These are phyloP conservation scores for Persicaria tinctoria DNA, from an alignment of 148 eudicot species.

Conservation along the genomic window DNA sequence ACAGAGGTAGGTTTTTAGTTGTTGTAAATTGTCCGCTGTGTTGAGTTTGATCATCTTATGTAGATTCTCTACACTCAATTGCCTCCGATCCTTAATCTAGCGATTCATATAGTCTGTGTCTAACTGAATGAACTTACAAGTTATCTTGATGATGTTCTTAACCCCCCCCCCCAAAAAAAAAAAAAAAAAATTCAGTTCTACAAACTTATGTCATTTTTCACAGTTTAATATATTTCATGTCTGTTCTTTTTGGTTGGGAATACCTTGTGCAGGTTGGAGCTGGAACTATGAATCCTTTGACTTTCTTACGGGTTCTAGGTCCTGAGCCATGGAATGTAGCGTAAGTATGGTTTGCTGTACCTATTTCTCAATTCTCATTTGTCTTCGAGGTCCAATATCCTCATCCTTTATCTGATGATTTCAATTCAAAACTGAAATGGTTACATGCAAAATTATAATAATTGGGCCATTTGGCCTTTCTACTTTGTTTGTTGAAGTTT, in stretches of 20 bases:
- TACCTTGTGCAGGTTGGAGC: conserved; percentile 82
- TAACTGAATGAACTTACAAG: background rate
- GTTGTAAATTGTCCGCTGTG: background rate
- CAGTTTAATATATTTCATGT: background rate
- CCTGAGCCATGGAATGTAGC: conserved; percentile 99
- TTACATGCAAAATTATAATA: background rate
- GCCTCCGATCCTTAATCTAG: background rate
- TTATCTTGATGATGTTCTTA: background rate
- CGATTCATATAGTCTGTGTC: background rate
- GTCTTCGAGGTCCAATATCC: background rate
- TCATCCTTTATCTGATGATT: background rate
- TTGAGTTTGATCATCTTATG: background rate
- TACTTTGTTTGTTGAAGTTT: background rate
- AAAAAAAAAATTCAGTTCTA: background rate
- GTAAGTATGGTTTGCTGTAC: conserved; percentile 48
- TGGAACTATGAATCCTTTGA: conserved; percentile 99
- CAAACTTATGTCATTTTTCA: background rate
- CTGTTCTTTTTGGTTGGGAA: conserved; percentile 14
- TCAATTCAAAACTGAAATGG: background rate
- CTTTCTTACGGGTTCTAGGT: conserved; percentile 93
- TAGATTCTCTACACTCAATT: background rate
- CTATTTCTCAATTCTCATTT: background rate
- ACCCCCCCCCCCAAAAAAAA: no score
- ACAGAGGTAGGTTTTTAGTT: conserved; percentile 62
- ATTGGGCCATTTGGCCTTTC: background rate